Base-by-base conservation (phyloP, 148 eudicot species). In the Selenicereus undatus region DNA sequence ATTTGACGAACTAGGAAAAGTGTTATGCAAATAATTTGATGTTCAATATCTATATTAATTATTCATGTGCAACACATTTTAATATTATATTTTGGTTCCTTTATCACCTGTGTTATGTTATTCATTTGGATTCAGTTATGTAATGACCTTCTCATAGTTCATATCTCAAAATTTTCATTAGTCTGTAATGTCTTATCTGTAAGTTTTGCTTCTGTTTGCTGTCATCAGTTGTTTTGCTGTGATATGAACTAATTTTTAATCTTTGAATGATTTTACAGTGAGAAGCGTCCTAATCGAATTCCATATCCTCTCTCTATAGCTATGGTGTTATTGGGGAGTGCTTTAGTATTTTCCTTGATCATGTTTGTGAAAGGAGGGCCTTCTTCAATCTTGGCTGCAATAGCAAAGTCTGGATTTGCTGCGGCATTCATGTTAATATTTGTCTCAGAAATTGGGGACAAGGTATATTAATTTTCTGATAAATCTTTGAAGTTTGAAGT, bases 361-460 rank as follows among this genome's bases (percentile, higher is more conserved):
- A 84, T 87, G 82, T 91, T 88, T 76, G 79, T 76, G 76, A 92
- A 90, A 83, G 90, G 91, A 80, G 83, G 82, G 32, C 90, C 94
- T 74, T 84, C 94, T 75, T 81, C 91, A 71, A 48, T 93, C 17
- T 85, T 90, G 79, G 89, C 85, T 76, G 91, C 98, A 82, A 85
- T 94, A 82, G 89, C 99, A 16, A 96, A 96, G 84, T 92, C 99
- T 42, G 98, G 99, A 65, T 92, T 96, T 81, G 90, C 99, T 81
- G 99, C 98, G 80, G 97, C 98, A 52, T 96, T 96, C 87, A 82
- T 91, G 11, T 85, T 94, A 77, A 96, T 96, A 77, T 90, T 91
- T 83, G 95, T 96, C 81, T 96, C 99, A 27, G 99, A 96, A 86
- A 96, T 96, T 76, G 99, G 99, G 52, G 98, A 96, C 88, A 96